Conservation (phyloP, 192 early-diverging fungal species). For the Tieghemiomyces parasiticus region DNA sequence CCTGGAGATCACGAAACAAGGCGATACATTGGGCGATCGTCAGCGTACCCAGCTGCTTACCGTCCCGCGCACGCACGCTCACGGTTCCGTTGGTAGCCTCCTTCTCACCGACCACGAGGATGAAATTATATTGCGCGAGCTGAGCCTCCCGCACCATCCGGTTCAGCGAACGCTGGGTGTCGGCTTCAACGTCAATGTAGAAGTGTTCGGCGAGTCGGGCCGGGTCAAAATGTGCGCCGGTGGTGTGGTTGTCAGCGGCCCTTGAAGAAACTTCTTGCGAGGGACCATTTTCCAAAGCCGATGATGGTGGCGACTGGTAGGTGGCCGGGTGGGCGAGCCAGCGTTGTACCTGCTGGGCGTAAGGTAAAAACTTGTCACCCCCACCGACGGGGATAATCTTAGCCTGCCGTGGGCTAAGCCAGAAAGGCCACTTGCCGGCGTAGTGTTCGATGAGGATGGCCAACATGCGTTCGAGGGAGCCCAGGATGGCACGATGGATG, state of each 20-base stretch:
- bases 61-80: conserved; percentile 53
- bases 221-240: background rate
- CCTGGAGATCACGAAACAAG: conserved; percentile 38
- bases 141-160: conserved; percentile 72
- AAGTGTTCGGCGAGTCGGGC: conserved; percentile 32
- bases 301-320: background rate
- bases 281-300: background rate
- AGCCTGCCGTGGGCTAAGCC: conserved; percentile 82
- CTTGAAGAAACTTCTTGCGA: background rate
- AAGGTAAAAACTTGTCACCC: conserved; percentile 38
- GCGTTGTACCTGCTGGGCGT: conserved; percentile 42
- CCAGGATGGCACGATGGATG: conserved; percentile 86
- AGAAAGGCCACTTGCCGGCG: conserved; percentile 86
- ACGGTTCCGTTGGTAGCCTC: conserved; percentile 54
- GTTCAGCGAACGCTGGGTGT: conserved; percentile 44
- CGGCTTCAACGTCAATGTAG: conserved; percentile 66
- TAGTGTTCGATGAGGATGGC: conserved; percentile 92
- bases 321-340: background rate
- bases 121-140: conserved; percentile 70
- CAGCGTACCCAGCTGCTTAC: conserved; percentile 43
- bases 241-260: background rate
- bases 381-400: conserved; percentile 61
- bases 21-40: conserved; percentile 33
- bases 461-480: conserved; percentile 85
- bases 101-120: conserved; percentile 72